A percentile compares a stretch with the other conserved stretches of the same genome.
Conservation (phyloP, 345 rosid species). For the Citrus inodora region DNA sequence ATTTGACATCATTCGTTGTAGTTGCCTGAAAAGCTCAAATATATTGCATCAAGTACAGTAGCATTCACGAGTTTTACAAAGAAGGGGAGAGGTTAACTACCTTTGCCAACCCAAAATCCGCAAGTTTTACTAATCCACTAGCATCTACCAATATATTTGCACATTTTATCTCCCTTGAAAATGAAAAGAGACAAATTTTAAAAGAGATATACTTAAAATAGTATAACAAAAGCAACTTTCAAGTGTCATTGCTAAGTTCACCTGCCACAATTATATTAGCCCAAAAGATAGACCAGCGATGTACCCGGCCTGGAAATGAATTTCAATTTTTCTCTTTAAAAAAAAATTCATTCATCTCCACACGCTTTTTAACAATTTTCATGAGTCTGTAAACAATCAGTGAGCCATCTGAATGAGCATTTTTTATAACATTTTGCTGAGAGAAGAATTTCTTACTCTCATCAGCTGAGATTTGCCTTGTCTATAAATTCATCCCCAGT, state of each 20-base stretch:
- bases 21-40: constrained; percentile 53
- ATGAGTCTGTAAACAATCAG: neutral
- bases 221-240: neutral
- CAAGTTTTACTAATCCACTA: constrained; percentile 79
- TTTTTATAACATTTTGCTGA: neutral
- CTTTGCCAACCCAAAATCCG: constrained; percentile 98
- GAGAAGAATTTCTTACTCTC: no score
- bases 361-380: neutral
- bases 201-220: neutral
- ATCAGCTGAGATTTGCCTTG: no score
- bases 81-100: constrained; percentile 25
- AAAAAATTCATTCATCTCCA: neutral
- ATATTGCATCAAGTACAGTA: neutral
- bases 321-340: neutral
- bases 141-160: constrained; percentile 81
- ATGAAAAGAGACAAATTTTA: constrained; percentile 5
- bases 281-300: neutral
- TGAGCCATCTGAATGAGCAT: neutral
- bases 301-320: neutral
- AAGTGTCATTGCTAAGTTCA: no score
- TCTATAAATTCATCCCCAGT: no score
- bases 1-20: constrained; percentile 64
- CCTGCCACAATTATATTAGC: neutral
- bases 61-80: neutral
- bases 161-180: constrained; percentile 81